Percentiles rank a stretch among this genome's conserved stretches.
phyloP scores from a whole-genome alignment of 2,329 filamentous ascomycete species.

The Lojkania enalia region DNA sequence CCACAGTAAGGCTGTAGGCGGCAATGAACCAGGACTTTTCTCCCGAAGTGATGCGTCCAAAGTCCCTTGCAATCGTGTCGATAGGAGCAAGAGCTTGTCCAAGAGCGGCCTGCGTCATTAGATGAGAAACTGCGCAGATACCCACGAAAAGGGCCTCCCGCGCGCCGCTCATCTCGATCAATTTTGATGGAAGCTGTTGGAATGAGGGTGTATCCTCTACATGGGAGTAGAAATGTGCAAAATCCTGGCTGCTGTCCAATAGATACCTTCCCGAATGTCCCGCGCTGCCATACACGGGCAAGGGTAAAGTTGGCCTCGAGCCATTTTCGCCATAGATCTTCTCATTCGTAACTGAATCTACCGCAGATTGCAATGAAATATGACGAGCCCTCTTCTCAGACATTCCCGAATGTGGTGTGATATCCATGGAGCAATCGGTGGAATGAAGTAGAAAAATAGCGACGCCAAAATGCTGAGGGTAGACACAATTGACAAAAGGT shows the following conservation, averaged over 20 bases:
- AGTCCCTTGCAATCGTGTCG: slow-evolving; percentile 51
- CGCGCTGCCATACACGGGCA: not conserved
- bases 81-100: slow-evolving; percentile 45
- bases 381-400: not conserved
- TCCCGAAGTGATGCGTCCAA: slow-evolving; percentile 47
- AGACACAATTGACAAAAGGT: too few relatives aligned
- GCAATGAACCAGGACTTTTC: slow-evolving; percentile 51
- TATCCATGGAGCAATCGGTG: too few relatives aligned
- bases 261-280: not conserved
- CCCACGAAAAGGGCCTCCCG: slow-evolving; percentile 33
- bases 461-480: too few relatives aligned
- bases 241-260: not conserved
- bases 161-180: slow-evolving; percentile 21
- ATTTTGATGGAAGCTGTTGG: not conserved
- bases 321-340: not conserved
- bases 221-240: not conserved
- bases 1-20: slow-evolving; percentile 49
- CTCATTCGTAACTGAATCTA: not conserved
- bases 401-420: not conserved
- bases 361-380: not conserved
- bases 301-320: not conserved
- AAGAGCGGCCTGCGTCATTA: slow-evolving; percentile 34
- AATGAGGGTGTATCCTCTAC: not conserved
- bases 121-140: slow-evolving; percentile 32
- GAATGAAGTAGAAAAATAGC: too few relatives aligned